Percentiles rank a stretch among this genome's conserved stretches.
Conservation (phyloP, 805 yeast species). For the Ogataea zsoltii region DNA sequence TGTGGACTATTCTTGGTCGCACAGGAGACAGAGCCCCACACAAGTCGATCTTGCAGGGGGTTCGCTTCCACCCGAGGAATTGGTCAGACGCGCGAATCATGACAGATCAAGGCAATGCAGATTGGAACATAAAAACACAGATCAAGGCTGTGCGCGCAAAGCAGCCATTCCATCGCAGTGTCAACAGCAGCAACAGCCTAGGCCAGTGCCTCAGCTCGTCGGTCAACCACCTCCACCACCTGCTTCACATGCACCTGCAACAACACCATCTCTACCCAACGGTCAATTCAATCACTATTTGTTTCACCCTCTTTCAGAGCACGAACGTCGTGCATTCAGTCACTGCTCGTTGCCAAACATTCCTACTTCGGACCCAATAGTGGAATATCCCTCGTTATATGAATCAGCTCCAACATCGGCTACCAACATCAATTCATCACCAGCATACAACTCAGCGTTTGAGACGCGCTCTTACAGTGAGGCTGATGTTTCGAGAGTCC, state of each 20-base stretch:
- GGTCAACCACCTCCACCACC: background rate
- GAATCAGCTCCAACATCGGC: constrained; percentile 12
- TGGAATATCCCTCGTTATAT: constrained; percentile 22
- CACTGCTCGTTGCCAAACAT: constrained; percentile 13
- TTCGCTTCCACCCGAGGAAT: constrained; percentile 1
- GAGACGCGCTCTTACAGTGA: constrained; percentile 13
- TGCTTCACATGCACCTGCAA: background rate
- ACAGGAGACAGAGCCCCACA: background rate
- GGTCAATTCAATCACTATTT: constrained; percentile 13
- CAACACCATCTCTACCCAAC: background rate
- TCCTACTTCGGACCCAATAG: constrained; percentile 22
- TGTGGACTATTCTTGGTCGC: constrained; percentile 7
- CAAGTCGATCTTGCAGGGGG: background rate
- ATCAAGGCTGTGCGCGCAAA: constrained; percentile 5
- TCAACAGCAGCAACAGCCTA: background rate
- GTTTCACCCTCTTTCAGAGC: constrained; percentile 15
- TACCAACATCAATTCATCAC: constrained; percentile 14
- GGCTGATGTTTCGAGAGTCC: constrained; percentile 7
- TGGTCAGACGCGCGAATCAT: constrained; percentile 2
- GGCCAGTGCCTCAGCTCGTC: background rate
- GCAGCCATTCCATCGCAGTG: background rate
- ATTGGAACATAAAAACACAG: background rate
- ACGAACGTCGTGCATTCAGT: constrained; percentile 4
- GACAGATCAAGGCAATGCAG: background rate
- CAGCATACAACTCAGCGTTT: constrained; percentile 1